phyloP scores from a whole-genome alignment of 2,329 filamentous ascomycete species.

The Xylariaceae sp. region DNA sequence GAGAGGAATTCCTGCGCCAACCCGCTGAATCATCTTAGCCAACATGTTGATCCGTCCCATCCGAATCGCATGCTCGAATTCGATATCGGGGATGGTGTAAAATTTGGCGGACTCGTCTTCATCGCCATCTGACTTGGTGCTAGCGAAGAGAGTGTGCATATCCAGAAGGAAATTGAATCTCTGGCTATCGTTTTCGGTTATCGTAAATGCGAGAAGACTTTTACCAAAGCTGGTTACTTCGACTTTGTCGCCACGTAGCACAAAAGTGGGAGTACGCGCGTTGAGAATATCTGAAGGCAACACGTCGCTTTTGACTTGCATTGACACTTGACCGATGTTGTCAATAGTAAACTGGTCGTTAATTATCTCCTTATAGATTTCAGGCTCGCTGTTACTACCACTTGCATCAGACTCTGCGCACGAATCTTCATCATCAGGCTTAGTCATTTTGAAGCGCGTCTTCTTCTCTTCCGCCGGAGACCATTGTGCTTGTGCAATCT shows the following conservation, averaged over 20 bases:
- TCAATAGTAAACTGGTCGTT: conserved; percentile 77
- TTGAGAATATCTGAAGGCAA: conserved; percentile 62
- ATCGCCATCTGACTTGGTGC: conserved; percentile 43
- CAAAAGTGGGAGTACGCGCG: conserved; percentile 46
- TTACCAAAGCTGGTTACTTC: conserved; percentile 30
- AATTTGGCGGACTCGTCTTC: conserved; percentile 44
- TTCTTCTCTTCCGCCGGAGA: conserved; percentile 60
- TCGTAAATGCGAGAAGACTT: conserved; percentile 52
- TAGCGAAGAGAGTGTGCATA: conserved; percentile 54
- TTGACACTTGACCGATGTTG: conserved; percentile 72
- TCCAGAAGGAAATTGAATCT: conserved; percentile 66
- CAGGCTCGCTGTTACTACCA: conserved; percentile 46
- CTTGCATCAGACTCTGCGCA: conserved; percentile 47
- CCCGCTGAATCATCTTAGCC: conserved; percentile 67
- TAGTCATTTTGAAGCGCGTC: conserved; percentile 56
- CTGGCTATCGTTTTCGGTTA: conserved; percentile 59
- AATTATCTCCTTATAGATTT: conserved; percentile 61
- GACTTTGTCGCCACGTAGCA: conserved; percentile 40
- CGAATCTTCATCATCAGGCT: conserved; percentile 45
- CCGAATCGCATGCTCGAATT: conserved; percentile 54
- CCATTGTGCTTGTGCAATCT: conserved; percentile 75
- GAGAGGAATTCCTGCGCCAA: conserved; percentile 73
- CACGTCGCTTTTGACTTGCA: conserved; percentile 69
- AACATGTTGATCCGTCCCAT: conserved; percentile 63
- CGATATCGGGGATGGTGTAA: conserved; percentile 48